Conservation (phyloP, 2,329 filamentous ascomycete species). For the Talaromyces islandicus region DNA sequence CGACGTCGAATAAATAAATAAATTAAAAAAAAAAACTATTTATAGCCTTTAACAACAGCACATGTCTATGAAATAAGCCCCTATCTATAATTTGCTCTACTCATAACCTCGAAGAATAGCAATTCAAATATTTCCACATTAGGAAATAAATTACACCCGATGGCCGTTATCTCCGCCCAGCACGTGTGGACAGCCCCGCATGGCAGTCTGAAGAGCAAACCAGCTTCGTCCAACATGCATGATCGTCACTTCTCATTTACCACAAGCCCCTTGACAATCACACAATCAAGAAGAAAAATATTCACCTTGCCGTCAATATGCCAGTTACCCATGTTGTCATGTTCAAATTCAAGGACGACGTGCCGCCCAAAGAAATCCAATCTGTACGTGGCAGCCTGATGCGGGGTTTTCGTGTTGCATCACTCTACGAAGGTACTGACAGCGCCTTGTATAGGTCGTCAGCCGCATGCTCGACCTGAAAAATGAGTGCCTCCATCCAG, state of each 20-base stretch:
- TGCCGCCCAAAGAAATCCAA: slow-evolving; percentile 5
- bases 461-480: slow-evolving; percentile 9
- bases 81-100: background rate
- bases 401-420: background rate
- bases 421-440: background rate
- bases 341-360: slow-evolving; percentile 9
- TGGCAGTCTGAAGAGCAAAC: background rate
- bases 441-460: background rate
- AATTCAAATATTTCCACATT: background rate
- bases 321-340: slow-evolving; percentile 8
- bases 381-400: slow-evolving; percentile 3
- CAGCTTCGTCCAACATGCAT: background rate
- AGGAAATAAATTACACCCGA: background rate
- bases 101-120: background rate
- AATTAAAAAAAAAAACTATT: background rate
- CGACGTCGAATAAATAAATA: no score
- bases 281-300: background rate
- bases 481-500: slow-evolving; percentile 8
- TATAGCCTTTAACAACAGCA: background rate
- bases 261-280: background rate
- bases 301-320: background rate
- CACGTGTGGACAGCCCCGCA: background rate
- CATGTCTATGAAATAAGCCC: background rate
- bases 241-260: background rate
- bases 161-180: background rate